phyloP scores from a whole-genome alignment of 495 filamentous ascomycete genomes.

The Penicillium dipodomyicola region DNA sequence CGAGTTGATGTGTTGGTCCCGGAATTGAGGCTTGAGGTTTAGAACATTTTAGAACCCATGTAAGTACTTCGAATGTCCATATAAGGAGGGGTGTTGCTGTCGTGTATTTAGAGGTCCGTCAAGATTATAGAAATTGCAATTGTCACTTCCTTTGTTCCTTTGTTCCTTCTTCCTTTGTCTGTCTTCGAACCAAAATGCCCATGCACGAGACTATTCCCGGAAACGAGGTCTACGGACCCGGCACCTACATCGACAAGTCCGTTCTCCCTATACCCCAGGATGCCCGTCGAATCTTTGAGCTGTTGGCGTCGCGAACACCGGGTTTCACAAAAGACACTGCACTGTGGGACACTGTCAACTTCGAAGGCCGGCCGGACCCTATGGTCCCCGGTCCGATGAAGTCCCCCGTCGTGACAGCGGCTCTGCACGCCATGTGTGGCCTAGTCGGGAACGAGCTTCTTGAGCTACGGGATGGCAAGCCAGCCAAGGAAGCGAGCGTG shows the following conservation, averaged over 20 bases:
- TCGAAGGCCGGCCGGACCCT: constrained; percentile 23
- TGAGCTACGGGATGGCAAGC: constrained; percentile 18
- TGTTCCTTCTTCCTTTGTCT: not conserved
- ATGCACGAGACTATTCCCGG: constrained; percentile 24
- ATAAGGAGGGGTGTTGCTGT: not conserved
- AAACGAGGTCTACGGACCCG: constrained; percentile 24
- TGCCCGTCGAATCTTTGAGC: constrained; percentile 24
- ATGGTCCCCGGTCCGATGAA: constrained; percentile 30
- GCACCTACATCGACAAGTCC: constrained; percentile 25
- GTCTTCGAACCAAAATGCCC: constrained; percentile 7
- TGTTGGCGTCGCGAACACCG: constrained; percentile 19
- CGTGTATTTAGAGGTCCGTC: not conserved
- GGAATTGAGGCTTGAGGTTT: not conserved
- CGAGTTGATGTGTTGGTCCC: not conserved
- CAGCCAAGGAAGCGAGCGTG: constrained; percentile 7
- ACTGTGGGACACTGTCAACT: constrained; percentile 25
- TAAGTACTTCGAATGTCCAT: no score
- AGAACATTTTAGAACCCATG: no score
- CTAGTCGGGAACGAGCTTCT: constrained; percentile 27
- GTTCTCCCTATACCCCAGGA: constrained; percentile 26
- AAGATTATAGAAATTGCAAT: not conserved
- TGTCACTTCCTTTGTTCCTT: not conserved
- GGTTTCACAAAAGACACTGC: constrained; percentile 20
- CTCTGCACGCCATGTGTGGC: constrained; percentile 30
- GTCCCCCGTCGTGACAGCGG: constrained; percentile 24